Evolutionary conservation across 805 yeast species (phyloP).

Genomic region (Torulaspora microellipsoides): DNA sequence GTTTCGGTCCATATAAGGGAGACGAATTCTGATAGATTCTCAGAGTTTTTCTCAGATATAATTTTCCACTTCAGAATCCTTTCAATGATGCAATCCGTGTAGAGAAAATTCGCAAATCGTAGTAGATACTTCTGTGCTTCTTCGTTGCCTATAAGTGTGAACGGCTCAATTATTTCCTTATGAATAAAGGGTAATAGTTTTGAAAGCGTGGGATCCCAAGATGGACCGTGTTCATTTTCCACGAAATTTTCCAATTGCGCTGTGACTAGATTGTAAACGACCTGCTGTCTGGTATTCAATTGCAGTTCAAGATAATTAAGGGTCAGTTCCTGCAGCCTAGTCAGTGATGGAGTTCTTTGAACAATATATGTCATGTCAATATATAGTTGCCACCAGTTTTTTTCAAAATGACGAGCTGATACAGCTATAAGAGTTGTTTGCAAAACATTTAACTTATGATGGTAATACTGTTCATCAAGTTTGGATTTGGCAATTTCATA

Average conservation of each 20-base stretch:
- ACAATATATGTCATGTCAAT: constrained; percentile 22
- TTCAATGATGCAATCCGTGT: constrained; percentile 19
- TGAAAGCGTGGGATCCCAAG: constrained; percentile 21
- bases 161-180: constrained; percentile 16
- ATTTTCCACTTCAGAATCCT: constrained; percentile 29
- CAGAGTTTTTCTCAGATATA: constrained; percentile 33
- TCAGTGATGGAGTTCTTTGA: constrained; percentile 3
- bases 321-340: constrained; percentile 23
- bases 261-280: constrained; percentile 8
- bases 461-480: constrained; percentile 15
- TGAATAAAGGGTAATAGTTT: constrained; percentile 23
- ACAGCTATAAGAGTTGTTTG: constrained; percentile 30
- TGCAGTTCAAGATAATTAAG: constrained; percentile 19
- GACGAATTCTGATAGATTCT: constrained; percentile 27
- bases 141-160: constrained; percentile 12
- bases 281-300: constrained; percentile 18
- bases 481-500: constrained; percentile 13
- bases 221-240: constrained; percentile 21
- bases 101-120: constrained; percentile 20
- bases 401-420: constrained; percentile 13
- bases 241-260: constrained; percentile 21
- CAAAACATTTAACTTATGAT: constrained; percentile 27
- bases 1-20: constrained; percentile 24
- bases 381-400: constrained; percentile 30
- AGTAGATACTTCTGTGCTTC: constrained; percentile 13